Base-by-base conservation (phyloP, 1,284 basidiomycete species). In the Fomes fomentarius region DNA sequence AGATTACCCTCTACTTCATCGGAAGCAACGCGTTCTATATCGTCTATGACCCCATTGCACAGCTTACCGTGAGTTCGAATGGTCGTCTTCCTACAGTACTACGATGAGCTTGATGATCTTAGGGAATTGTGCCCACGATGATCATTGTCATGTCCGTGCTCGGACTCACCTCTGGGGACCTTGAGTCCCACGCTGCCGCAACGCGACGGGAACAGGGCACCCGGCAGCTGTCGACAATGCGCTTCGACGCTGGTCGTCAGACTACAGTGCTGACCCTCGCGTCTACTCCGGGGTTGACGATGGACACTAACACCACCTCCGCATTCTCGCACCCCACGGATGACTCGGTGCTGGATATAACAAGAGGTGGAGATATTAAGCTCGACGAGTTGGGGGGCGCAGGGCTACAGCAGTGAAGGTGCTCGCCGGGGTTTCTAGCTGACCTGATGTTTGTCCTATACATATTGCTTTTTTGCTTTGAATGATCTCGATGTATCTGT, bases 21-120 rank as follows among this genome's bases (percentile, higher is more conserved):
- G 63, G 62, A 37, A 66, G 63, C 40, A 74, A 74, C 61, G 69
- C 72, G 11, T 73, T 74, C 62, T 76, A 76, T 62, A 74, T 74
- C 54, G 66, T 74, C 14, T 74, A 74, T 42, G 73, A 76, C 50
- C 73, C 73, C 28, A 74, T 74, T 50, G 73, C 71, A 31, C 73
- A 74, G 57, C 65, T 74, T 17, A 73, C 73, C n/a, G 73, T 73
- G 47, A 45, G 72, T 63, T n/a, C n/a, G n/a, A n/a, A n/a, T n/a
- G n/a, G n/a, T n/a, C n/a, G n/a, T n/a, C n/a, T n/a, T n/a, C n/a
- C n/a, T n/a, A n/a, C n/a, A n/a, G n/a, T n/a, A n/a, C n/a, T n/a
- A n/a, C n/a, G n/a, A n/a, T n/a, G n/a, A n/a, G n/a, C n/a, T n/a
- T n/a, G n/a, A n/a, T n/a, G n/a, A 24, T 4, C 11, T 12, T 24